phyloP scores from a whole-genome alignment of 768 basidiomycete species.

The Leccinum boreale region DNA sequence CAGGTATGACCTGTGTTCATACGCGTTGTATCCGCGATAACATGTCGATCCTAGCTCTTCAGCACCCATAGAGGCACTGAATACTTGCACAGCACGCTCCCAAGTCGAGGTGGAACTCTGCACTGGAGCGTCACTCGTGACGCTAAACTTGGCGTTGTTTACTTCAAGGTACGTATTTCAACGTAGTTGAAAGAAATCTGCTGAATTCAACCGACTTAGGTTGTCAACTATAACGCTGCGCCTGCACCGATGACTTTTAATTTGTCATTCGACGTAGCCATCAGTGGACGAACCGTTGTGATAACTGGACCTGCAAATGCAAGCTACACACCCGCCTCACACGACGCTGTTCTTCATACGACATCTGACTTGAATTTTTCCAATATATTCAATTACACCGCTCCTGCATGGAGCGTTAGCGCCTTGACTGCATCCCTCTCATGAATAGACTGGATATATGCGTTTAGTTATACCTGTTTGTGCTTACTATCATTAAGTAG shows the following conservation, averaged over 20 bases:
- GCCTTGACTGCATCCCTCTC: slow-evolving; percentile 17
- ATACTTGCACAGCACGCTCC: slow-evolving; percentile 62
- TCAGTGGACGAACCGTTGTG: slow-evolving; percentile 43
- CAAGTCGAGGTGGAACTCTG: slow-evolving; percentile 43
- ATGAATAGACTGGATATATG: background rate
- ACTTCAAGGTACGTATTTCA: slow-evolving; percentile 50
- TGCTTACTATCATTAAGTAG: background rate
- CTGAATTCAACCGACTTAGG: slow-evolving; percentile 29
- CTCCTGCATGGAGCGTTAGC: slow-evolving; percentile 43
- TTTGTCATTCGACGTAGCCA: slow-evolving; percentile 51
- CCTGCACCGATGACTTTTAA: slow-evolving; percentile 46
- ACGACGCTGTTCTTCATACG: slow-evolving; percentile 43
- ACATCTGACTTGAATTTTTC: slow-evolving; percentile 44
- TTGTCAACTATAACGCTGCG: slow-evolving; percentile 49
- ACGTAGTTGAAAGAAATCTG: background rate
- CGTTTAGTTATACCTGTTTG: background rate
- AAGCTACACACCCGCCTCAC: slow-evolving; percentile 53
- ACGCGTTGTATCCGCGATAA: background rate
- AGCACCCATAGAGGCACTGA: slow-evolving; percentile 60
- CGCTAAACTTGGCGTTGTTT: slow-evolving; percentile 31
- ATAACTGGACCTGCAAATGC: slow-evolving; percentile 46
- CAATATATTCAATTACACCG: slow-evolving; percentile 50
- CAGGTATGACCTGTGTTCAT: slow-evolving; percentile 36
- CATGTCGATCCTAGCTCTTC: slow-evolving; percentile 47
- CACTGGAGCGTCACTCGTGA: slow-evolving; percentile 58